A percentile compares a stretch with the other conserved stretches of the same genome.
Evolutionary conservation across 805 yeast species (phyloP).

Genomic region (Ogataea nakhonphanomensis): DNA sequence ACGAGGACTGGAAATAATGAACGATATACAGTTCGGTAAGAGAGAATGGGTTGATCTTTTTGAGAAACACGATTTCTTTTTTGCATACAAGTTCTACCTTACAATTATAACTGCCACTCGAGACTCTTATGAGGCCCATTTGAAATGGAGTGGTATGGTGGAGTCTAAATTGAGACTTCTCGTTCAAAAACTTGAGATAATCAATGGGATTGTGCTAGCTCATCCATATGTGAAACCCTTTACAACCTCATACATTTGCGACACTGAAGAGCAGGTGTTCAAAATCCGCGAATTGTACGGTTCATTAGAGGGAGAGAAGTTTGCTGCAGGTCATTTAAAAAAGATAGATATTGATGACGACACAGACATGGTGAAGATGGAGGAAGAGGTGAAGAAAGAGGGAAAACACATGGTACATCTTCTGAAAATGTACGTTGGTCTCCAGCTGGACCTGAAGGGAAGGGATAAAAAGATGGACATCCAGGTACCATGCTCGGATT

Average conservation of each 20-base stretch:
- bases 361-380: constrained; percentile 28
- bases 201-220: constrained; percentile 73
- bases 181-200: constrained; percentile 77
- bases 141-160: constrained; percentile 89
- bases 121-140: constrained; percentile 74
- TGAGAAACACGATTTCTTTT: constrained; percentile 77
- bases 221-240: constrained; percentile 88
- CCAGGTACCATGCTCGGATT: constrained; percentile 87
- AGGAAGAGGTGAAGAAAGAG: constrained; percentile 22
- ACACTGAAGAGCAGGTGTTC: constrained; percentile 39
- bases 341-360: constrained; percentile 32
- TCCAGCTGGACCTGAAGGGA: constrained; percentile 52
- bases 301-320: constrained; percentile 50
- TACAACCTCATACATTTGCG: constrained; percentile 45
- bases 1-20: constrained; percentile 71
- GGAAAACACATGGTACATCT: constrained; percentile 45
- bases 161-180: constrained; percentile 81
- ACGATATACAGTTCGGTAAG: constrained; percentile 60
- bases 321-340: constrained; percentile 33
- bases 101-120: constrained; percentile 76
- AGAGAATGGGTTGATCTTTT: constrained; percentile 75
- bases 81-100: constrained; percentile 79
- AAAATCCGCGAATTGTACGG: constrained; percentile 46
- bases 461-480: constrained; percentile 70
- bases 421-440: constrained; percentile 78